Percentiles rank a stretch among this genome's conserved stretches.
Conservation (phyloP, 1,139 yeast species). For the Candida tropicalis region DNA sequence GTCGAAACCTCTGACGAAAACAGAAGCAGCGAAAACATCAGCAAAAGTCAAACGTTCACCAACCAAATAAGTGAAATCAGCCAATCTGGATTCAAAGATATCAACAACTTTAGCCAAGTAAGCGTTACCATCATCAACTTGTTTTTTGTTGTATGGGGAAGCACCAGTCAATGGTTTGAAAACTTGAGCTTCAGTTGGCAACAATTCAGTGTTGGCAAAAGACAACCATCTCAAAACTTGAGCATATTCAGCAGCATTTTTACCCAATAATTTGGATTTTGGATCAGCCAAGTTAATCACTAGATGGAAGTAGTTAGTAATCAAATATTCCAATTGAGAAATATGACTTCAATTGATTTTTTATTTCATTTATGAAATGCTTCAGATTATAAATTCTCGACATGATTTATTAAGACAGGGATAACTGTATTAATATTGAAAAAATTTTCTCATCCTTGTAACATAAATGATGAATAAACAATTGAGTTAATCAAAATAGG, state of each 20-base stretch:
- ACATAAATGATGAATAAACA: constrained; percentile 5
- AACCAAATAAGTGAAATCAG: constrained; percentile 81
- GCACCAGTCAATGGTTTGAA: constrained; percentile 40
- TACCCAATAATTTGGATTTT: constrained; percentile 56
- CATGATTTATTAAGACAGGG: constrained; percentile 88
- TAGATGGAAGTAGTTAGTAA: constrained; percentile 24
- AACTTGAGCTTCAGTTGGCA: constrained; percentile 41
- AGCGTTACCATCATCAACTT: constrained; percentile 56
- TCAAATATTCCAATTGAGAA: constrained; percentile 14
- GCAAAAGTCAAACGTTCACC: constrained; percentile 91
- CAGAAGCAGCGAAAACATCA: constrained; percentile 70
- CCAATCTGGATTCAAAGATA: constrained; percentile 66
- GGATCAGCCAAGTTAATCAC: constrained; percentile 34
- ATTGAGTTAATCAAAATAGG: constrained; percentile 12
- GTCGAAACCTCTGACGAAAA: constrained; percentile 66
- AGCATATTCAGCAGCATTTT: constrained; percentile 67
- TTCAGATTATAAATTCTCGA: constrained; percentile 65
- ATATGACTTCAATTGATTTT: neutral
- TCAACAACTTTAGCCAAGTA: constrained; percentile 42
- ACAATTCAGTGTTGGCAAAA: constrained; percentile 70
- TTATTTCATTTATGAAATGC: constrained; percentile 5
- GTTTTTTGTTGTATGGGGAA: constrained; percentile 61
- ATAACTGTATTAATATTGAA: constrained; percentile 68
- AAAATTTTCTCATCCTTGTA: constrained; percentile 55
- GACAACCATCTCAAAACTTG: constrained; percentile 82